Evolutionary conservation across 768 basidiomycete genomes (phyloP).

Genomic region (Russula lepida): DNA sequence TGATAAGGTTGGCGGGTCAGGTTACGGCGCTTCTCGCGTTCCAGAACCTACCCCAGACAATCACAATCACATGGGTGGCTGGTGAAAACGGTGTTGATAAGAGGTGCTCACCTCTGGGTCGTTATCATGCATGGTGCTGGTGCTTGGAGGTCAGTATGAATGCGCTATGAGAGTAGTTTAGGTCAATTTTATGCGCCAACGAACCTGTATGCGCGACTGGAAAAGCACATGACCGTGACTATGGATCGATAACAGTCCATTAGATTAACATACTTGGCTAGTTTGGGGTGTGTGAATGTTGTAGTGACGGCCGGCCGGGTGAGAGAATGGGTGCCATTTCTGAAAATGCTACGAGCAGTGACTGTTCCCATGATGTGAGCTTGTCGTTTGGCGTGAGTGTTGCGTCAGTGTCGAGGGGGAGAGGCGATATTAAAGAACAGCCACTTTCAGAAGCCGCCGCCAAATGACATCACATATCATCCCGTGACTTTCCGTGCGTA

Average conservation of each 20-base stretch:
- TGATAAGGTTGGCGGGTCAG: slow-evolving; percentile 36
- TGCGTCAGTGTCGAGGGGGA: not conserved
- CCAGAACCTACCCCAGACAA: slow-evolving; percentile 33
- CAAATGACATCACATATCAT: slow-evolving; percentile 3
- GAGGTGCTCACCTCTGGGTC: slow-evolving; percentile 38
- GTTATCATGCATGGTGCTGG: slow-evolving; percentile 50
- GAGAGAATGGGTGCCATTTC: slow-evolving; percentile 18
- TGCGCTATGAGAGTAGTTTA: not conserved
- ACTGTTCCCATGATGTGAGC: slow-evolving; percentile 1
- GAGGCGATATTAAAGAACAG: not conserved
- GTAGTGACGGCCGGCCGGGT: slow-evolving; percentile 9
- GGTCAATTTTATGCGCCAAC: not conserved
- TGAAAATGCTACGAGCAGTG: slow-evolving; percentile 15
- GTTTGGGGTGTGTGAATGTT: not conserved
- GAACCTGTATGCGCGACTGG: slow-evolving; percentile 14
- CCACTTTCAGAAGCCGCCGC: not conserved
- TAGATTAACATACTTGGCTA: slow-evolving; percentile 1
- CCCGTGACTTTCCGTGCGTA: slow-evolving; percentile 1
- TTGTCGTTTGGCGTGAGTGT: not conserved
- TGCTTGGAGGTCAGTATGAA: not conserved
- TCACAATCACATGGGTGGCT: not conserved
- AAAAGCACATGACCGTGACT: not conserved
- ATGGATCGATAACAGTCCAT: not conserved
- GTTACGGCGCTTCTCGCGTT: slow-evolving; percentile 46
- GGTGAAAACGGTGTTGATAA: not conserved